Evolutionary conservation across 1,284 basidiomycete species (phyloP).

Genomic region (Microstroma glucosiphilum): DNA sequence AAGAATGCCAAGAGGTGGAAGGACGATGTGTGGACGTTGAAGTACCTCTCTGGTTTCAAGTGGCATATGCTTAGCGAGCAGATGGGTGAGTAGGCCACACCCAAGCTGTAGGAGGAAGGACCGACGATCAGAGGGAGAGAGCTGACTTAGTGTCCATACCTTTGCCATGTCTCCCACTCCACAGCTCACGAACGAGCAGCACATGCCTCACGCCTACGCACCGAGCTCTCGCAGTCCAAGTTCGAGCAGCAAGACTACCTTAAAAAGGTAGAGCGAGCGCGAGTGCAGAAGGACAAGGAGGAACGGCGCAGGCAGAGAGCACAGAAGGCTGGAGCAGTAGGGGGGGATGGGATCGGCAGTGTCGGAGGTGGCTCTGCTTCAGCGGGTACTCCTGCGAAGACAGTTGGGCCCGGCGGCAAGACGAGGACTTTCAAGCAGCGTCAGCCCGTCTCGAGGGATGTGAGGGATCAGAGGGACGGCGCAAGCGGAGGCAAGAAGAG

Average conservation of each 20-base stretch:
- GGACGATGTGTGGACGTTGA: constrained; percentile 99
- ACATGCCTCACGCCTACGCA: constrained; percentile 76
- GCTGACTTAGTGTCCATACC: too few relatives aligned
- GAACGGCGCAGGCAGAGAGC: constrained; percentile 57
- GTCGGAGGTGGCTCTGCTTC: constrained; percentile 15
- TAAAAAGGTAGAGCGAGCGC: constrained; percentile 85
- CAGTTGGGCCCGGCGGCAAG: background rate
- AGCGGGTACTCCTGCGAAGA: background rate
- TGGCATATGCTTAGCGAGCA: constrained; percentile 99
- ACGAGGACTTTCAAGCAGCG: constrained; percentile 40
- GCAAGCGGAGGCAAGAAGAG: background rate
- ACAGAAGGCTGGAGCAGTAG: constrained; percentile 8
- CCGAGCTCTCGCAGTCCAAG: constrained; percentile 83
- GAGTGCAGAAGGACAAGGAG: constrained; percentile 78
- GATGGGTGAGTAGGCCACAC: constrained; percentile 64
- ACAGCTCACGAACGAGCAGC: constrained; percentile 70
- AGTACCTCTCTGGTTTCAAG: constrained; percentile 93
- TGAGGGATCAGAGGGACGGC: constrained; percentile 32
- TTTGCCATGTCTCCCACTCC: too few relatives aligned
- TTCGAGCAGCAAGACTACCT: constrained; percentile 89
- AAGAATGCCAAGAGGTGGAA: constrained; percentile 59
- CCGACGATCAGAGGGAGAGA: too few relatives aligned
- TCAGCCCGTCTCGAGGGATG: constrained; percentile 35
- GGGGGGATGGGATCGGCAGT: constrained; percentile 16
- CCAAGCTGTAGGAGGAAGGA: background rate